These are phyloP conservation scores for Nepenthes gracilis DNA, from an alignment of 148 eudicot species.

Conservation along the genomic window DNA sequence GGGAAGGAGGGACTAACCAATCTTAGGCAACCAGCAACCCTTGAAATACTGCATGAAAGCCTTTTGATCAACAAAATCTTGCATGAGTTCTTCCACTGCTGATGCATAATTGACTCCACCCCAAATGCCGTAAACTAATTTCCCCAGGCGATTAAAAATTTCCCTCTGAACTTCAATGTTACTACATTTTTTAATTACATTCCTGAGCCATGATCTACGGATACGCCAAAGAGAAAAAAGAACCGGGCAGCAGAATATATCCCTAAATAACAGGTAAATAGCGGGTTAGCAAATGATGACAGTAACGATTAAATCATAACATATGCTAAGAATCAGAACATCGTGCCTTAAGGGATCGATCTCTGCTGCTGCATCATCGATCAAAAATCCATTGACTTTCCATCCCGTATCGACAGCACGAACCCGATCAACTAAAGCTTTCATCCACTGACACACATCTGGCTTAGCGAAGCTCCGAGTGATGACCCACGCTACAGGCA, in stretches of 20 bases:
- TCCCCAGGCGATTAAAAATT: slow-evolving; percentile 67
- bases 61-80: slow-evolving; percentile 63
- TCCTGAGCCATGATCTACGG: slow-evolving; percentile 87
- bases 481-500: slow-evolving; percentile 95
- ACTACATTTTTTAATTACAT: slow-evolving; percentile 63
- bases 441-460: slow-evolving; percentile 91
- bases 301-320: not conserved
- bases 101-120: slow-evolving; percentile 32
- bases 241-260: slow-evolving; percentile 72
- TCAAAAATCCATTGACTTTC: slow-evolving; percentile 66
- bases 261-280: slow-evolving; percentile 43
- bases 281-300: slow-evolving; percentile 6
- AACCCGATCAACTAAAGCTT: slow-evolving; percentile 63
- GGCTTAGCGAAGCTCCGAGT: slow-evolving; percentile 73
- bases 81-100: slow-evolving; percentile 46
- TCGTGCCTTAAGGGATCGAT: slow-evolving; percentile 82
- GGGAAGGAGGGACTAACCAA: slow-evolving; percentile 37
- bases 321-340: slow-evolving; percentile 8
- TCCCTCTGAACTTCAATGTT: slow-evolving; percentile 55
- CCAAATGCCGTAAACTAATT: slow-evolving; percentile 64
- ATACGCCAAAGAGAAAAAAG: slow-evolving; percentile 85
- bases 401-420: slow-evolving; percentile 70
- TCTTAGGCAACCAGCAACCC: slow-evolving; percentile 79
- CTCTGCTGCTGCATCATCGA: slow-evolving; percentile 91
- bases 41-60: slow-evolving; percentile 75